phyloP scores from a whole-genome alignment of 495 filamentous ascomycete genomes.

The Cercophora newfieldiana region DNA sequence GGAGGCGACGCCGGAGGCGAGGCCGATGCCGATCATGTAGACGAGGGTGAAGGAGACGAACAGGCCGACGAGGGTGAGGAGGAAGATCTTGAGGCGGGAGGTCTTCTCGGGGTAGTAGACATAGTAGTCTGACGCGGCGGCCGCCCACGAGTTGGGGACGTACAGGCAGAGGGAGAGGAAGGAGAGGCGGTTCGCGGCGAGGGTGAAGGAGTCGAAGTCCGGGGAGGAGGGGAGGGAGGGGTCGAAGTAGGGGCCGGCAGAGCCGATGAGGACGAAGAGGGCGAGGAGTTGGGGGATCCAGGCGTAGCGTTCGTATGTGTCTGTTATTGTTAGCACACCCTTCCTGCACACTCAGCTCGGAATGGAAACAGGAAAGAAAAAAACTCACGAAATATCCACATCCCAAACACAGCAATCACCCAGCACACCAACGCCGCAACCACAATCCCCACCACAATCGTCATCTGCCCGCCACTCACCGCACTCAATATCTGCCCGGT shows the following conservation, averaged over 20 bases:
- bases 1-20: conserved; percentile 59
- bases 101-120: conserved; percentile 63
- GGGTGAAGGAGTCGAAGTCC: conserved; percentile 15
- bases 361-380: conserved; percentile 18
- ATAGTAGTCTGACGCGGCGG: conserved; percentile 60
- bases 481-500: conserved; percentile 76
- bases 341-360: neutral
- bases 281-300: conserved; percentile 69
- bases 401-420: conserved; percentile 72
- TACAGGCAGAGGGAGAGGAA: conserved; percentile 33
- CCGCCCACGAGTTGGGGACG: conserved; percentile 46
- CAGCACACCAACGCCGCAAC: conserved; percentile 66
- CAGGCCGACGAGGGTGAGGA: conserved; percentile 34
- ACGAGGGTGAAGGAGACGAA: conserved; percentile 41
- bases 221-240: conserved; percentile 40
- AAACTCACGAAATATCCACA: conserved; percentile 60
- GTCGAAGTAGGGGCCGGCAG: conserved; percentile 66
- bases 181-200: conserved; percentile 30
- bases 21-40: conserved; percentile 69
- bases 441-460: conserved; percentile 71
- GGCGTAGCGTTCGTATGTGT: conserved; percentile 51
- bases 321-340: neutral
- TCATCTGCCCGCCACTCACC: conserved; percentile 62
- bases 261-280: conserved; percentile 66
- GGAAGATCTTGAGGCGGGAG: conserved; percentile 49